Evolutionary conservation across 2,329 filamentous ascomycete genomes (phyloP), one percentile per base, ranked within the genome.

Genomic region (Pezicula radicicola): DNA sequence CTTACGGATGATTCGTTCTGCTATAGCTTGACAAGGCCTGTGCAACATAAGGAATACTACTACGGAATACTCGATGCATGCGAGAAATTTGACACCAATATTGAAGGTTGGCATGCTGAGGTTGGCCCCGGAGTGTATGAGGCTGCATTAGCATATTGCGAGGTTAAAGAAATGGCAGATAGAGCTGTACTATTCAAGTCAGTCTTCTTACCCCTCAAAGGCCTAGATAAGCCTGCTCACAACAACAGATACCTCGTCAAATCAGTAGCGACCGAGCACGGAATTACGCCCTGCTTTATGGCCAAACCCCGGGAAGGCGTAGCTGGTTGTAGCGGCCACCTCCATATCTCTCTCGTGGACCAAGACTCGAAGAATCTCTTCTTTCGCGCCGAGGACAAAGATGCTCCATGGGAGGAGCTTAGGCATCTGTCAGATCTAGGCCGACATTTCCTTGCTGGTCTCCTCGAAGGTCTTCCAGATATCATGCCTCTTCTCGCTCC

Each of bases 271-370:
- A 88, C 84, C 51, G 88, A 90, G 66, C 89, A 92, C 68, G 91
- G 90, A 60, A 96, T 97, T 66, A 96, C 91, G 0, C 94, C 94
- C 0, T 96, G 90, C 71, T 99, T 99, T 76, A 99, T 99, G 94
- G 94, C 94, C 15, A 99, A 99, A 72, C 94, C 94, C 3, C 85
- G 88, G 59, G 82, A 95, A 63, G 91, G 92, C 0, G 76, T 97
- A 0, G 94, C 94, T 0, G 94, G 94, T 43, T 97, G 97, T 74
- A 94, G 88, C 57, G 94, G 94, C 1, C 94, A 99, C 68, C 93
- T 96, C 78, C 94, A 99, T 69, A 78, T 97, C 55, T 97, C 93
- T 1, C 76, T 99, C 9, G 85, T 93, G 16, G 89, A 93, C 65
- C 78, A 81, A 58, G 74, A 81, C n/a, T 89, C 89, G 54, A 87